Conservation (phyloP, 1,284 basidiomycete genomes). For the Cryptococcus sp. region DNA sequence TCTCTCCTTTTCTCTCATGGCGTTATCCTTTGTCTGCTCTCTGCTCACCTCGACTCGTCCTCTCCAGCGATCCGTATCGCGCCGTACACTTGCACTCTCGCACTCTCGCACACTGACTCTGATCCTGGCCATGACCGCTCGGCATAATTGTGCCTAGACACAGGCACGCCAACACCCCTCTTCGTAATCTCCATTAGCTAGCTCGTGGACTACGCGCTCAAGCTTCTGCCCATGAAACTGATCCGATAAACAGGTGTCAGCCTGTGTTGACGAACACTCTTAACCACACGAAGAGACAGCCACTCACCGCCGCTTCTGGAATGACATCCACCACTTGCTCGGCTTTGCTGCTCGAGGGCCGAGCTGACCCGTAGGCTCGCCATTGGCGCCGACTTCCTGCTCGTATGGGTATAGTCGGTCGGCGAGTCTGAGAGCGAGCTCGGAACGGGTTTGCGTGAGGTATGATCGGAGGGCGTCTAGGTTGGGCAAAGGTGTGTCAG, state of each 20-base stretch:
- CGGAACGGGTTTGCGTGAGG: slow-evolving; percentile 88
- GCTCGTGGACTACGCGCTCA: slow-evolving; percentile 16
- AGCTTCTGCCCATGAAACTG: slow-evolving; percentile 38
- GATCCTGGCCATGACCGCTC: no score
- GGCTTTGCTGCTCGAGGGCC: slow-evolving; percentile 62
- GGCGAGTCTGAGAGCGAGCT: slow-evolving; percentile 80
- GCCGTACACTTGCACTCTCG: no score
- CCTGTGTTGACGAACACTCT: background rate
- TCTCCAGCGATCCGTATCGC: no score
- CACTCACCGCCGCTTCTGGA: slow-evolving; percentile 76
- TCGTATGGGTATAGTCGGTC: slow-evolving; percentile 73
- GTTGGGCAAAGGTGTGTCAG: slow-evolving; percentile 5
- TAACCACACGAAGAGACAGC: background rate
- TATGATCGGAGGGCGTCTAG: slow-evolving; percentile 72
- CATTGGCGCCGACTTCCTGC: slow-evolving; percentile 47
- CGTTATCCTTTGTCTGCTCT: no score
- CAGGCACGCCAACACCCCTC: no score
- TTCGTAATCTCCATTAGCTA: no score
- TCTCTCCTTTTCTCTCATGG: background rate
- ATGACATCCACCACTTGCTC: slow-evolving; percentile 99
- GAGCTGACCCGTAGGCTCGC: slow-evolving; percentile 61
- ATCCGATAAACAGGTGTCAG: background rate
- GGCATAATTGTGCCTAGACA: no score
- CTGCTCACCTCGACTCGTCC: no score
- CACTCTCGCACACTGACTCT: no score